Evolutionary conservation across 179 eudicot genomes (phyloP).

Genomic region (Drosera spatulata): DNA sequence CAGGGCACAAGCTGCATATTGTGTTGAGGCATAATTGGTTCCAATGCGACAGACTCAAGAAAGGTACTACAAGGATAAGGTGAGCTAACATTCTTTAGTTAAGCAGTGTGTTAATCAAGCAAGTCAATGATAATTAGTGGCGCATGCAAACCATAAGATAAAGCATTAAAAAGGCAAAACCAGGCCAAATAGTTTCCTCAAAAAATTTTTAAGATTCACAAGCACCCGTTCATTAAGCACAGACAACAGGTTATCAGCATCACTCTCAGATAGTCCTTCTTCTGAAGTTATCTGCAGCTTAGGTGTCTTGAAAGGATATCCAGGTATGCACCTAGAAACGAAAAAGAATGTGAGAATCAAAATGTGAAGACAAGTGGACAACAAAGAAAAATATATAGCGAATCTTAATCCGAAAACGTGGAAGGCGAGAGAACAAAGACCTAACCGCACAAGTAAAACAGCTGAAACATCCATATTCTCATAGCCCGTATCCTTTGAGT

Average conservation of each 20-base stretch:
- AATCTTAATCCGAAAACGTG: constrained; percentile 3
- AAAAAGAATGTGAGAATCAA: background rate
- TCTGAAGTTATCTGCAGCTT: constrained; percentile 66
- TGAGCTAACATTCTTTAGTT: no score
- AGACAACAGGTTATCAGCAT: constrained; percentile 64
- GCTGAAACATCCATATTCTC: constrained; percentile 85
- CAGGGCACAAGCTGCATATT: background rate
- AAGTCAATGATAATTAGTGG: no score
- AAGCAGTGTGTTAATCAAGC: no score
- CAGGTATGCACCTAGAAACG: constrained; percentile 60
- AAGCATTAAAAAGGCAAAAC: no score
- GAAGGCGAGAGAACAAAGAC: constrained; percentile 4
- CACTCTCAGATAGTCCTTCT: constrained; percentile 68
- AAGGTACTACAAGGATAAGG: no score
- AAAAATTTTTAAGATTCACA: background rate
- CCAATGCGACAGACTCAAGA: no score
- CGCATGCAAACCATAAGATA: no score
- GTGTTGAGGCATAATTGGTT: no score
- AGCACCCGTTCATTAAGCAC: constrained; percentile 86
- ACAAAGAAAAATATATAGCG: constrained; percentile 1
- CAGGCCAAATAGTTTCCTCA: no score
- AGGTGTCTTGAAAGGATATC: constrained; percentile 92
- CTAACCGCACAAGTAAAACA: constrained; percentile 71
- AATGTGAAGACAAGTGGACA: background rate
- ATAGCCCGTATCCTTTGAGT: constrained; percentile 85